Base-by-base conservation (phyloP, 1,284 basidiomycete genomes). In the Amylostereum chailletii region DNA sequence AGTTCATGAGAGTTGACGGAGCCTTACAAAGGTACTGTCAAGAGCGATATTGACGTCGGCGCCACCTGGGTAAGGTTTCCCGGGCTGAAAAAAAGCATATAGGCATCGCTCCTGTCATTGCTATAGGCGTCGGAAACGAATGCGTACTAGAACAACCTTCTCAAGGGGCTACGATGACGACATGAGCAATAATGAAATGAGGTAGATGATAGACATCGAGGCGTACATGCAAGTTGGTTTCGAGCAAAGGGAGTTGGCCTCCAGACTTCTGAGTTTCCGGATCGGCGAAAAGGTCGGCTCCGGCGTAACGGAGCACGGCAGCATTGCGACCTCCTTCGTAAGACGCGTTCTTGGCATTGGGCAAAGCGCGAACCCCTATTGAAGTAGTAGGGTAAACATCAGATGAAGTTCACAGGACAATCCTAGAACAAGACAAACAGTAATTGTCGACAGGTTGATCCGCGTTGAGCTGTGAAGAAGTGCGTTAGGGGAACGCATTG, bases 371-470 rank as follows among this genome's bases (percentile, higher is more conserved):
- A n/a, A 40, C 29, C 39, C 39, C 39, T 40, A n/a, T 30, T 11
- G 30, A 39, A 47, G 4, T 4, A 4, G 19, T 33, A 8, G 19
- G 19, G 19, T 19, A 19, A 19, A 3, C 27, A n/a, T 26, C 32
- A 26, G 34, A 42, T 1, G 39, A 40, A 27, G 29, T 7, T 19
- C 6, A 27, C 1, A 5, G 6, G 11, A 19, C 19, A 19, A 19
- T 19, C 19, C 19, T 19, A 19, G 19, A 19, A 19, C 19, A 11
- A 40, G 39, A 29, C 42, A 3, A 5, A 4, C 30, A 52, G 19
- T 77, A 78, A 51, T 75, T 78, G 0, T 46, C 59, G 42, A 62
- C 37, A 0, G 56, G 36, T 45, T 67, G 59, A 47, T 65, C 46
- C 9, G 70, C 67, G 2, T 57, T 56, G 2, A 73, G 68, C 59